A percentile compares a stretch with the other conserved stretches of the same genome.
These are phyloP conservation scores for Cercospora brassicicola DNA, from an alignment of 2,329 filamentous ascomycete species.

Conservation along the genomic window DNA sequence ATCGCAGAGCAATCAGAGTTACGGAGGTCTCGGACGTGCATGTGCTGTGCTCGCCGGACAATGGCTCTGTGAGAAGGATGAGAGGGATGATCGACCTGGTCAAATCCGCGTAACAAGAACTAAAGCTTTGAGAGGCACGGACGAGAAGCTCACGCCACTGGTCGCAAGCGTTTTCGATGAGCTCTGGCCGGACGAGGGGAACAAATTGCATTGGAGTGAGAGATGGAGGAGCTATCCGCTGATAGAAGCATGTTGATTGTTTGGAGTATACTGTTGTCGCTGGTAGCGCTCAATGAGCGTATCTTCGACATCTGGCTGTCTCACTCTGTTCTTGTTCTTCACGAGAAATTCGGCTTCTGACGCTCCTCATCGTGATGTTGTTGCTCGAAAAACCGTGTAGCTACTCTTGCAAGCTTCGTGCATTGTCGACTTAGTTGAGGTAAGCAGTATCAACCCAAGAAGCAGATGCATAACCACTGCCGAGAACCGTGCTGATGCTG, in stretches of 20 bases:
- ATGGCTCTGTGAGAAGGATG: not conserved
- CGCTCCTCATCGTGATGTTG: not conserved
- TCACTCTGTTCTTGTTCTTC: not conserved
- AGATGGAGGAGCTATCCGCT: not conserved
- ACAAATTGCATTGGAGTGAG: not conserved
- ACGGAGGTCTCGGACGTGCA: not conserved
- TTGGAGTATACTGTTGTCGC: not conserved
- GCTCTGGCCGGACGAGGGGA: not conserved
- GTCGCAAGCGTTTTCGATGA: not conserved
- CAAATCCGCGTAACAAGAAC: not conserved
- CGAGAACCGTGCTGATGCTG: constrained; percentile 49
- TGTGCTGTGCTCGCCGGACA: not conserved
- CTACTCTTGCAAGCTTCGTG: not conserved
- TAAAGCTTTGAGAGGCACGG: not conserved
- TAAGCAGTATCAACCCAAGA: constrained; percentile 44
- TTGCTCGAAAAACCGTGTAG: not conserved
- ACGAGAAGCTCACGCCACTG: not conserved
- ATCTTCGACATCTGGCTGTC: not conserved
- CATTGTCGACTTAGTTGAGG: not conserved
- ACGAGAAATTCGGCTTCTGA: not conserved
- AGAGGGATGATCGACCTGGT: not conserved
- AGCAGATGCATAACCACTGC: constrained; percentile 42
- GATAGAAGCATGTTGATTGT: not conserved
- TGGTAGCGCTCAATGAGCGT: not conserved
- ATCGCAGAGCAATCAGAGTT: not conserved